Conservation (phyloP, 2,329 filamentous ascomycete species). For the Simplicillium aogashimaense region DNA sequence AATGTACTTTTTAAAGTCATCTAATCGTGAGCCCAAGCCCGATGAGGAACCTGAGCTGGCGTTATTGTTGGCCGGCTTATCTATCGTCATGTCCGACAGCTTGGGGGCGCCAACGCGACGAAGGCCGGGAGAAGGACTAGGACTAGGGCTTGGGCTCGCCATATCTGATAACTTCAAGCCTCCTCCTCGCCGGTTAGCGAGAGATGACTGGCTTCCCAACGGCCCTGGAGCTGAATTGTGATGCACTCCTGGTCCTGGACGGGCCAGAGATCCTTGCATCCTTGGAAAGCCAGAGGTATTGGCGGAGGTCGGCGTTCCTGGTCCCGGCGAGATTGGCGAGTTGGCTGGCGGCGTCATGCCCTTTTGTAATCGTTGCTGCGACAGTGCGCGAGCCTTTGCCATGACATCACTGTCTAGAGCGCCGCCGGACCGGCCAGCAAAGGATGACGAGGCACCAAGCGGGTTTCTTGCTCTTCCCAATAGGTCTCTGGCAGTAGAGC, state of each 20-base stretch:
- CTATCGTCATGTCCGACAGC: slow-evolving; percentile 28
- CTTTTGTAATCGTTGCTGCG: slow-evolving; percentile 34
- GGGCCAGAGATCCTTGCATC: slow-evolving; percentile 27
- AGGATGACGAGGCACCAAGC: slow-evolving; percentile 25
- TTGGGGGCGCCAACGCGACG: slow-evolving; percentile 28
- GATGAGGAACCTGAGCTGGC: slow-evolving; percentile 17
- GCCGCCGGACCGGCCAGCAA: slow-evolving; percentile 18
- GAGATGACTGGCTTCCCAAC: slow-evolving; percentile 35
- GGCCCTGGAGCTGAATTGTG: slow-evolving; percentile 43
- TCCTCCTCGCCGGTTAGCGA: slow-evolving; percentile 54
- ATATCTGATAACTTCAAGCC: slow-evolving; percentile 50
- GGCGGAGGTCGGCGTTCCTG: slow-evolving; percentile 20
- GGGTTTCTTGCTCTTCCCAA: slow-evolving; percentile 57
- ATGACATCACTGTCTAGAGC: slow-evolving; percentile 30
- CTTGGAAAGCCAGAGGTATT: slow-evolving; percentile 30
- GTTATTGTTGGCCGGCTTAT: slow-evolving; percentile 6
- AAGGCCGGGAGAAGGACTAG: slow-evolving; percentile 14
- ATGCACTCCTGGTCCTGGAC: slow-evolving; percentile 38
- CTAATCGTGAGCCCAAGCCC: slow-evolving; percentile 35
- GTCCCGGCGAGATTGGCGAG: slow-evolving; percentile 17
- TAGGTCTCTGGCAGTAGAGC: slow-evolving; percentile 75
- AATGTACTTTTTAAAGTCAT: slow-evolving; percentile 66
- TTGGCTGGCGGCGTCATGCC: slow-evolving; percentile 22
- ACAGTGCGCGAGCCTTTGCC: slow-evolving; percentile 37
- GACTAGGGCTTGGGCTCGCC: slow-evolving; percentile 18